phyloP scores from a whole-genome alignment of 2,329 filamentous ascomycete genomes.

The Penicillium griseofulvum region DNA sequence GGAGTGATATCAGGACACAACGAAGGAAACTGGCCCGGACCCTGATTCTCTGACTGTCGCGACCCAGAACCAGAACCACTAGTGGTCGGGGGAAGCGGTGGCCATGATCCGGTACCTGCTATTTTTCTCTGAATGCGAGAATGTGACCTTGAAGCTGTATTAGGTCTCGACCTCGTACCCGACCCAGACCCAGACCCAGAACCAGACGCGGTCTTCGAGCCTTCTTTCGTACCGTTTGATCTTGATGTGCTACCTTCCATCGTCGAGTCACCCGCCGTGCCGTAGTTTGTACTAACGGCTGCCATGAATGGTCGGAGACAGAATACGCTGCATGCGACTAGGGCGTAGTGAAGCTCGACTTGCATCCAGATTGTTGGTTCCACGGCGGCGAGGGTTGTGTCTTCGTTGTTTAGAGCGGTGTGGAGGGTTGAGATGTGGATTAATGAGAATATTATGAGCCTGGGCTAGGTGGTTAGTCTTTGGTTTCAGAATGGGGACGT shows the following conservation, averaged over 20 bases:
- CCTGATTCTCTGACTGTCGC: not conserved
- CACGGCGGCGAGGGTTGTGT: conserved; percentile 37
- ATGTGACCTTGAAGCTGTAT: conserved; percentile 10
- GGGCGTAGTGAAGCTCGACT: conserved; percentile 35
- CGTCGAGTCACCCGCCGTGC: conserved; percentile 32
- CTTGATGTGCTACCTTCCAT: conserved; percentile 26
- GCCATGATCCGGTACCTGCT: not conserved
- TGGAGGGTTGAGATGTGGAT: conserved; percentile 37
- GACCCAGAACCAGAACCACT: not conserved
- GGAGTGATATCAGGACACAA: not conserved
- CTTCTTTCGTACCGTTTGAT: conserved; percentile 16
- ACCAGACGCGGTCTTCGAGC: conserved; percentile 17
- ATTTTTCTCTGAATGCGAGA: conserved; percentile 1
- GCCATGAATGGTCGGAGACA: conserved; percentile 38
- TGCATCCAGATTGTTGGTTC: conserved; percentile 38
- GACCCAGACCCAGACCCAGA: conserved; percentile 8
- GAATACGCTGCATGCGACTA: conserved; percentile 39
- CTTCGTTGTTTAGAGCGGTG: conserved; percentile 27
- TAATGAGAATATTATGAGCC: conserved; percentile 37
- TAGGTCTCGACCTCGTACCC: not conserved
- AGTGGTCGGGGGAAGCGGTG: not conserved
- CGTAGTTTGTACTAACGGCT: conserved; percentile 38
- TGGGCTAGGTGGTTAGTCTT: conserved; percentile 14
- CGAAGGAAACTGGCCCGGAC: not conserved
- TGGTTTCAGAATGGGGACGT: not conserved